phyloP scores from a whole-genome alignment of 805 yeast genomes.

The Wickerhamomyces mucosus region DNA sequence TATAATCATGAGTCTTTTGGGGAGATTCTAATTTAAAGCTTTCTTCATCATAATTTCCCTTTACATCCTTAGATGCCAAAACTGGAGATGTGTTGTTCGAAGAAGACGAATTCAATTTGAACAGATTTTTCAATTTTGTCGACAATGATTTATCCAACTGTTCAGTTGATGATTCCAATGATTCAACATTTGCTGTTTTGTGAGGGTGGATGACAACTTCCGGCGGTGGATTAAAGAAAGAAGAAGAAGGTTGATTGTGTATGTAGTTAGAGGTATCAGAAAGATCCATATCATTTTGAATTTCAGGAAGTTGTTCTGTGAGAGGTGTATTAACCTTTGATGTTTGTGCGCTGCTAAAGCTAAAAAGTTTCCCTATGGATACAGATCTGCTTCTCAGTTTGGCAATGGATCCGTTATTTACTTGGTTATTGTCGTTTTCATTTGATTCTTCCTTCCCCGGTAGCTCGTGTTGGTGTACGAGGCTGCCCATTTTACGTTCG shows the following conservation, averaged over 20 bases:
- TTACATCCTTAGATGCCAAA: conserved; percentile 6
- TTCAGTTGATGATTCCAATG: background rate
- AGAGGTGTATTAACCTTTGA: conserved; percentile 2
- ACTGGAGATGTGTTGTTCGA: conserved; percentile 12
- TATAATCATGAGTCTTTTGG: conserved; percentile 7
- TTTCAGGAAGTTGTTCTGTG: background rate
- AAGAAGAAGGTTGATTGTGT: background rate
- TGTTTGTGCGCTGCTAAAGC: conserved; percentile 23
- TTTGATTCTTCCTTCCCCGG: background rate
- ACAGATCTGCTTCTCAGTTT: conserved; percentile 30
- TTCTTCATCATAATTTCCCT: conserved; percentile 2
- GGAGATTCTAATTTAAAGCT: conserved; percentile 10
- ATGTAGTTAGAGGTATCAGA: background rate
- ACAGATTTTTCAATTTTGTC: conserved; percentile 15
- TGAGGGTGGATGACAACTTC: background rate
- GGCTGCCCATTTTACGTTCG: background rate
- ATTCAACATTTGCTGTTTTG: background rate
- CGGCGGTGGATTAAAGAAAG: too few relatives aligned
- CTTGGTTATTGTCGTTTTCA: background rate
- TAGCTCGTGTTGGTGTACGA: background rate
- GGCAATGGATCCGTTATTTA: conserved; percentile 6
- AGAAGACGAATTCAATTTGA: conserved; percentile 13
- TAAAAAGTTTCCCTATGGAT: conserved; percentile 31
- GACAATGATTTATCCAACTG: conserved; percentile 10
- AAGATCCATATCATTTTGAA: background rate